phyloP scores from a whole-genome alignment of 768 basidiomycete species.

The Calocybe indica region DNA sequence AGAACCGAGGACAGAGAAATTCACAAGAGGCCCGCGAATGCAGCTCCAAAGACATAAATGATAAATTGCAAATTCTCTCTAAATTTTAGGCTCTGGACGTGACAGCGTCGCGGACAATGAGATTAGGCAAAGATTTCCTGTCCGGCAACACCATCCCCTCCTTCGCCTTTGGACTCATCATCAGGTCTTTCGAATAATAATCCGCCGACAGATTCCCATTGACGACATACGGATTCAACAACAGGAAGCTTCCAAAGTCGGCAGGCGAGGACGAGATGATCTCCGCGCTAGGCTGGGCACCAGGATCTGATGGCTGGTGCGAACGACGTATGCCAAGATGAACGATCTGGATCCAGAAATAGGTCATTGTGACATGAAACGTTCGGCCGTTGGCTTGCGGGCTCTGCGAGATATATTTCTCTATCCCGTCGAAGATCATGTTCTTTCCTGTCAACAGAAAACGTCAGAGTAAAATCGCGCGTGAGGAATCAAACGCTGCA shows the following conservation, averaged over 20 bases:
- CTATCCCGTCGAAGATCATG: conserved; percentile 36
- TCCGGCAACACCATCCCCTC: conserved; percentile 38
- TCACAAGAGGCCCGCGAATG: no score
- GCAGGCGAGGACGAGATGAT: conserved; percentile 8
- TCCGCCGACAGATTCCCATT: conserved; percentile 36
- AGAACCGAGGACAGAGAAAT: no score
- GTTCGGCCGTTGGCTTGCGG: conserved; percentile 27
- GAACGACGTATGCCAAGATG: conserved; percentile 33
- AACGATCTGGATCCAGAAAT: conserved; percentile 46
- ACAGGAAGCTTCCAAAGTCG: conserved; percentile 29
- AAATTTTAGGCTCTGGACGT: no score
- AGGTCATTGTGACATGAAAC: conserved; percentile 44
- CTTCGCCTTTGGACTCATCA: conserved; percentile 36
- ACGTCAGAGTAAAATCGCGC: neutral
- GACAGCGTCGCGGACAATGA: conserved; percentile 29
- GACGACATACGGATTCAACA: conserved; percentile 34
- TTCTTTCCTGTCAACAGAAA: conserved; percentile 27
- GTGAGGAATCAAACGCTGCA: neutral
- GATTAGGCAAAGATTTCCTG: conserved; percentile 34
- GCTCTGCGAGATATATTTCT: conserved; percentile 31
- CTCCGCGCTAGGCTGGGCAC: conserved; percentile 1
- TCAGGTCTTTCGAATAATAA: conserved; percentile 36
- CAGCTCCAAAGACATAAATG: no score
- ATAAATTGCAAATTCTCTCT: no score
- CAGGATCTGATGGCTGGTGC: neutral